Evolutionary conservation across 1,284 basidiomycete species (phyloP).

Genomic region (Phlebopus sp.): DNA sequence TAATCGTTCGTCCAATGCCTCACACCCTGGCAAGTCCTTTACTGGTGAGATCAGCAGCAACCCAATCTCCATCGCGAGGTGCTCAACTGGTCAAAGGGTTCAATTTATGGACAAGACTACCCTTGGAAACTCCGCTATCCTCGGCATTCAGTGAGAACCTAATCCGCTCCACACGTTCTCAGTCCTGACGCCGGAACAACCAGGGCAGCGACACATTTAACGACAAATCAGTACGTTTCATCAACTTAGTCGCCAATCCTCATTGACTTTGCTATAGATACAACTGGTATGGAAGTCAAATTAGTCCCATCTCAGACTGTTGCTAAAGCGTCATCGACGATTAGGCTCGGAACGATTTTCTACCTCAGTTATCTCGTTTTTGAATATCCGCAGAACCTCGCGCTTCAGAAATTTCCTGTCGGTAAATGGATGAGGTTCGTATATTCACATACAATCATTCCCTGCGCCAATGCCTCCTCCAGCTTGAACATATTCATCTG

Average conservation of each 20-base stretch:
- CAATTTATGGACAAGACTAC: conserved; percentile 73
- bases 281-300: conserved; percentile 35
- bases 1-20: conserved; percentile 4
- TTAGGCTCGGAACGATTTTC: conserved; percentile 61
- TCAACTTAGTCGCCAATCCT: conserved; percentile 10
- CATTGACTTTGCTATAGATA: conserved; percentile 29
- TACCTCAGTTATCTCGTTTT: conserved; percentile 62
- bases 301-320: background rate
- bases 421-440: conserved; percentile 72
- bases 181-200: conserved; percentile 1
- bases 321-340: background rate
- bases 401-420: conserved; percentile 68
- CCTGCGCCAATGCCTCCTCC: background rate
- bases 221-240: conserved; percentile 45
- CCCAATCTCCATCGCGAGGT: background rate
- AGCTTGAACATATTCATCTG: conserved; percentile 67
- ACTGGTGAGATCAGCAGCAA: conserved; percentile 40
- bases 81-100: conserved; percentile 40
- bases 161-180: background rate
- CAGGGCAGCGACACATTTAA: conserved; percentile 47
- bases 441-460: too few species aligned
- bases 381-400: conserved; percentile 66
- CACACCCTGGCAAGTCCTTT: conserved; percentile 39
- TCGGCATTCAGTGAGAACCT: conserved; percentile 50
- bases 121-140: conserved; percentile 57